Conservation (phyloP, 2,329 filamentous ascomycete genomes). For the Aureobasidium pullulans region DNA sequence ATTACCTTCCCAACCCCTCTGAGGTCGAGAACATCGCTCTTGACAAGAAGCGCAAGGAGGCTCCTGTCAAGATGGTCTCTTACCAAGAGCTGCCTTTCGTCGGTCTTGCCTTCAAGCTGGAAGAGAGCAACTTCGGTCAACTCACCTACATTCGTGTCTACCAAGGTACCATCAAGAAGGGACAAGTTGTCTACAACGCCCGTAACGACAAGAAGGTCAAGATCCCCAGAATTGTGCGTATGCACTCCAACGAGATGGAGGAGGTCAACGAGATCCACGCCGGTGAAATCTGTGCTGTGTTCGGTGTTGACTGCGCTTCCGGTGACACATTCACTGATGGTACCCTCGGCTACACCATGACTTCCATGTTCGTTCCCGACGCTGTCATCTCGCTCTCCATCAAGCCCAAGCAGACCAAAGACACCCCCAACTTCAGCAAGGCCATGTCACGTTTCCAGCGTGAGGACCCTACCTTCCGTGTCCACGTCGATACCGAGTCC, state of each 20-base stretch:
- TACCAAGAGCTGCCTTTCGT: constrained; percentile 94
- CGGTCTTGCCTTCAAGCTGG: constrained; percentile 94
- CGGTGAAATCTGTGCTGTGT: constrained; percentile 97
- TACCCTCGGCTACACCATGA: constrained; percentile 86
- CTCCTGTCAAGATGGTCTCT: constrained; percentile 76
- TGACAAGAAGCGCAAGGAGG: constrained; percentile 71
- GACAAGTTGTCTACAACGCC: constrained; percentile 86
- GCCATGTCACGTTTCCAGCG: constrained; percentile 98
- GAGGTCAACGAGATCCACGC: constrained; percentile 88
- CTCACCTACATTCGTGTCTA: constrained; percentile 98
- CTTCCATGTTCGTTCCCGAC: constrained; percentile 96
- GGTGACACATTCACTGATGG: constrained; percentile 98
- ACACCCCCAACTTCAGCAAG: constrained; percentile 92
- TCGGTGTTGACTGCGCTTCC: constrained; percentile 94
- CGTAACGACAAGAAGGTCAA: constrained; percentile 93
- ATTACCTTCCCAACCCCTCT: constrained; percentile 87
- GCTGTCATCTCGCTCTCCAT: constrained; percentile 97
- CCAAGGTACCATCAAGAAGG: constrained; percentile 84
- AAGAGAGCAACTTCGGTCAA: constrained; percentile 97
- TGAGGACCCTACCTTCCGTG: constrained; percentile 94
- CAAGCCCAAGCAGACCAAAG: constrained; percentile 87
- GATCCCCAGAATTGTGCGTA: constrained; percentile 92
- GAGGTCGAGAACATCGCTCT: constrained; percentile 86
- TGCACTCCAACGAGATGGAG: constrained; percentile 99
- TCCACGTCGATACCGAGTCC: constrained; percentile 84